These are phyloP conservation scores for Penicillium maclennaniae DNA, from an alignment of 495 filamentous ascomycete genomes.

Conservation along the genomic window DNA sequence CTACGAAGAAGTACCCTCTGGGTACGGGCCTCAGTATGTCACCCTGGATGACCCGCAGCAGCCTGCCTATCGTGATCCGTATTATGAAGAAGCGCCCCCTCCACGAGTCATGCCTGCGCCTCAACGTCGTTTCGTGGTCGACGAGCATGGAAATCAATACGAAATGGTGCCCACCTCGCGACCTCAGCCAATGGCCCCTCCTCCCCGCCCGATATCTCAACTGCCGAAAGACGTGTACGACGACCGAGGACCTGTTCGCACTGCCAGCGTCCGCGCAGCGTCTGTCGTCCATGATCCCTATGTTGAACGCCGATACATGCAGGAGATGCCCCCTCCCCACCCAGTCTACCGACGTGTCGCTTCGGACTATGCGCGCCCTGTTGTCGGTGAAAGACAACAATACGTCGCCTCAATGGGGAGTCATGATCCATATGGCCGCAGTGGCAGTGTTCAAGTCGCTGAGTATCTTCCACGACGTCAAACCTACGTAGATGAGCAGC, in stretches of 20 bases:
- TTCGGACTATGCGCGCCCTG: slow-evolving; percentile 37
- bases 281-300: slow-evolving; percentile 43
- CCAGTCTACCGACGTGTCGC: slow-evolving; percentile 38
- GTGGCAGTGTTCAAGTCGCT: slow-evolving; percentile 39
- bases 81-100: slow-evolving; percentile 37
- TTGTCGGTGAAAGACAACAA: slow-evolving; percentile 29
- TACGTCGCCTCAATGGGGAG: slow-evolving; percentile 32
- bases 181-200: slow-evolving; percentile 49
- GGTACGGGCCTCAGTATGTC: slow-evolving; percentile 40
- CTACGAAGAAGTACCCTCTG: slow-evolving; percentile 52
- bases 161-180: slow-evolving; percentile 50
- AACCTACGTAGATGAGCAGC: slow-evolving; percentile 41
- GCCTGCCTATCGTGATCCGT: slow-evolving; percentile 47
- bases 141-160: slow-evolving; percentile 68
- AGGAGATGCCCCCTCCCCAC: slow-evolving; percentile 43
- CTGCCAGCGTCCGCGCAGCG: slow-evolving; percentile 37
- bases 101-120: slow-evolving; percentile 55
- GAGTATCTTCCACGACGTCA: slow-evolving; percentile 39
- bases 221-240: slow-evolving; percentile 36
- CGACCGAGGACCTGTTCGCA: slow-evolving; percentile 31
- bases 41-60: slow-evolving; percentile 57
- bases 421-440: slow-evolving; percentile 35
- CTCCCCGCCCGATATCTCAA: slow-evolving; percentile 34
- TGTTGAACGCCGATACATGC: slow-evolving; percentile 42
- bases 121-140: slow-evolving; percentile 61